phyloP scores from a whole-genome alignment of 2,329 filamentous ascomycete species.

The Neocatenulostroma microsporum region DNA sequence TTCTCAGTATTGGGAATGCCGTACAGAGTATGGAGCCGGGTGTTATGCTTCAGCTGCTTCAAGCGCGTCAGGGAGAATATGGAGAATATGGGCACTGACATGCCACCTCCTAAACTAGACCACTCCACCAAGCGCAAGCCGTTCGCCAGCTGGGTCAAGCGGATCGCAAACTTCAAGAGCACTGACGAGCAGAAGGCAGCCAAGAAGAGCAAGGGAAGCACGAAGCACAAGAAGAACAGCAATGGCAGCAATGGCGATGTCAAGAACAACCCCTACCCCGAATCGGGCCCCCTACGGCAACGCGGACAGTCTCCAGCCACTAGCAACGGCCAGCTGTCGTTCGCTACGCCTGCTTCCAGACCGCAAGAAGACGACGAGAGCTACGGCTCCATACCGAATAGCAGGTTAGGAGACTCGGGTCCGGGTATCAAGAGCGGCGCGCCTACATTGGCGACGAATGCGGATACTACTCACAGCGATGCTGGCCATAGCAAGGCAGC shows the following conservation, averaged over 20 bases:
- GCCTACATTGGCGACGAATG: slow-evolving; percentile 75
- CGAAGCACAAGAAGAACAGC: slow-evolving; percentile 46
- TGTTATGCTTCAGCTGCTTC: too few species aligned
- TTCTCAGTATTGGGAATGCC: too few species aligned
- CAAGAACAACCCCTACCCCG: slow-evolving; percentile 86
- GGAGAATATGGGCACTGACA: too few species aligned
- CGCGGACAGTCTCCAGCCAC: slow-evolving; percentile 40
- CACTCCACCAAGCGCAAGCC: slow-evolving; percentile 69
- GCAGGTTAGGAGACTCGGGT: slow-evolving; percentile 51
- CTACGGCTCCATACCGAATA: slow-evolving; percentile 46
- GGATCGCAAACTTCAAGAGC: slow-evolving; percentile 80
- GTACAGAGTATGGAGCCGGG: too few species aligned
- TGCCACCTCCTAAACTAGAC: too few species aligned
- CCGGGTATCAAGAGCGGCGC: slow-evolving; percentile 65
- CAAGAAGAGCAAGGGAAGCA: slow-evolving; percentile 37
- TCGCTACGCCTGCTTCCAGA: slow-evolving; percentile 48
- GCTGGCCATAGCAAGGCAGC: slow-evolving; percentile 72
- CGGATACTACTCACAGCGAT: slow-evolving; percentile 66
- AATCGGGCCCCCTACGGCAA: slow-evolving; percentile 60
- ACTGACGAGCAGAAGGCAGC: slow-evolving; percentile 39
- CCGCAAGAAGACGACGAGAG: slow-evolving; percentile 38
- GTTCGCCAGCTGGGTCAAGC: slow-evolving; percentile 91
- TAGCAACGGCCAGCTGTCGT: slow-evolving; percentile 41
- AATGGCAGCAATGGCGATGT: slow-evolving; percentile 41
- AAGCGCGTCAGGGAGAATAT: too few species aligned